These are phyloP conservation scores for Lichtheimia corymbifera DNA, from an alignment of 371 early-diverging fungal genomes.

Conservation along the genomic window DNA sequence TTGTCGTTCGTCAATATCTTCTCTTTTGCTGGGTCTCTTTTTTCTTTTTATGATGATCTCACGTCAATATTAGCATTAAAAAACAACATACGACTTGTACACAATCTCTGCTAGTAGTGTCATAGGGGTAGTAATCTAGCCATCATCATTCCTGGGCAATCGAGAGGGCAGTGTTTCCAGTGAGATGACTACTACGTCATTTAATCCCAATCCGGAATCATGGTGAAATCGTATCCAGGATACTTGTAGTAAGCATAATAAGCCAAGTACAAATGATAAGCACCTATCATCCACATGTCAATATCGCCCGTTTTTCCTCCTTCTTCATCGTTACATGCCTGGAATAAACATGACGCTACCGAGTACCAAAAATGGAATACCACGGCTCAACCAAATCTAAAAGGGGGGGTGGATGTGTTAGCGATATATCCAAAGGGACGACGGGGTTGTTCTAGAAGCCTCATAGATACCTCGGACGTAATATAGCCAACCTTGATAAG, in stretches of 20 bases:
- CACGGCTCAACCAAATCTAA: constrained; percentile 59
- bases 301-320: not conserved
- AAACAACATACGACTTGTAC: too few relatives aligned
- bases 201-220: constrained; percentile 51
- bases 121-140: not conserved
- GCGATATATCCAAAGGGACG: not conserved
- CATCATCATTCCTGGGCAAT: not conserved
- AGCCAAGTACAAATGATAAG: constrained; percentile 51
- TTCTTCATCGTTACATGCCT: constrained; percentile 16
- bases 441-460: not conserved
- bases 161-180: not conserved
- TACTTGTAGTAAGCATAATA: constrained; percentile 56
- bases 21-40: not conserved
- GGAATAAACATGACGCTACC: constrained; percentile 60
- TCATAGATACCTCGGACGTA: constrained; percentile 34
- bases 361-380: constrained; percentile 53
- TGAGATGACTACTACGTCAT: not conserved
- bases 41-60: not conserved
- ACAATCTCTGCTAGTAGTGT: not conserved
- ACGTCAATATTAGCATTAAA: too few relatives aligned
- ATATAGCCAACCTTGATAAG: constrained; percentile 57
- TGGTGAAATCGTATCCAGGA: constrained; percentile 55
- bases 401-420: not conserved
- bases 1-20: not conserved
- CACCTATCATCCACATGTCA: constrained; percentile 20